phyloP scores from a whole-genome alignment of 306 rosid species.

The Fragaria iinumae region DNA sequence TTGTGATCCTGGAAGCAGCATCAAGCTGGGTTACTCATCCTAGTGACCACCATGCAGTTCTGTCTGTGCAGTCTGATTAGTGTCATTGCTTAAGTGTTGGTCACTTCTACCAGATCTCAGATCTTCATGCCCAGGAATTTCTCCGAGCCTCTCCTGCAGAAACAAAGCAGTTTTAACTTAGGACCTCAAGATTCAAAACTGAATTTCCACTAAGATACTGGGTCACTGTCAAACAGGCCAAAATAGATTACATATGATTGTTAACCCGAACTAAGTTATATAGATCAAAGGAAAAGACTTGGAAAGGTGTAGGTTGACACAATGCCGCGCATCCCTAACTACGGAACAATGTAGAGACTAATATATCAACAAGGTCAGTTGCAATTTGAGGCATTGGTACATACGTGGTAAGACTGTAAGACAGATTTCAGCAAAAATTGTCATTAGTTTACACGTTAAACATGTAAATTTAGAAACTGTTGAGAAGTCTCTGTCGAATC shows the following conservation, averaged over 20 bases:
- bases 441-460: not conserved
- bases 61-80: slow-evolving; percentile 53
- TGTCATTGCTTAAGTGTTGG: slow-evolving; percentile 43
- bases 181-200: not conserved
- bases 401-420: not conserved
- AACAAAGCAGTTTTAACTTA: not conserved
- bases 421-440: not conserved
- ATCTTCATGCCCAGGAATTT: slow-evolving; percentile 58
- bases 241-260: not conserved
- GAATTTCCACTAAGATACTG: not conserved
- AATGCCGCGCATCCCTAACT: not conserved
- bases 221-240: not conserved
- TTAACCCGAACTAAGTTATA: not conserved
- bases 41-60: slow-evolving; percentile 48
- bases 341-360: not conserved
- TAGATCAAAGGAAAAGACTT: not conserved
- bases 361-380: not conserved
- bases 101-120: slow-evolving; percentile 50
- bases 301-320: not conserved
- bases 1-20: slow-evolving; percentile 47
- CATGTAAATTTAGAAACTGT: not conserved
- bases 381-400: not conserved
- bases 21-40: slow-evolving; percentile 41
- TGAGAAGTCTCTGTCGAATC: not conserved
- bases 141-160: slow-evolving; percentile 82